These are phyloP conservation scores for Lotus japonicus DNA, from an alignment of 306 rosid species.

Conservation along the genomic window DNA sequence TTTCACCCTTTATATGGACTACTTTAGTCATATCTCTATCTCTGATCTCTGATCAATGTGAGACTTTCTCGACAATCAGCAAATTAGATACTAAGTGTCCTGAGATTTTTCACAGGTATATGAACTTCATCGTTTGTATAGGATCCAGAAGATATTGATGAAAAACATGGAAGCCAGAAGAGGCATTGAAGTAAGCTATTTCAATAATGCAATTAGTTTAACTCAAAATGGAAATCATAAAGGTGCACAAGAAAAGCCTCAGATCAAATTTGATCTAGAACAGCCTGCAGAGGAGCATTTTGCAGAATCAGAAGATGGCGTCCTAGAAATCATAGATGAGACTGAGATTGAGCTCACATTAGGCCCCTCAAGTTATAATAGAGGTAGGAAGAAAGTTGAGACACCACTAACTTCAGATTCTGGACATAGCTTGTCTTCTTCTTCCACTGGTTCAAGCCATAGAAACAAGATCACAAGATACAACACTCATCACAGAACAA, in stretches of 20 bases:
- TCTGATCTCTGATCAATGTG: too few species aligned
- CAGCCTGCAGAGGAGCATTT: constrained; percentile 44
- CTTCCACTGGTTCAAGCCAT: constrained; percentile 77
- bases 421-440: constrained; percentile 70
- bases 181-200: constrained; percentile 31
- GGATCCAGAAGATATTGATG: constrained; percentile 75
- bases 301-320: constrained; percentile 42
- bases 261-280: constrained; percentile 56
- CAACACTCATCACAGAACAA: not conserved
- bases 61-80: too few species aligned
- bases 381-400: constrained; percentile 46
- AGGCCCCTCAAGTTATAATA: constrained; percentile 74
- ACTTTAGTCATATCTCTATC: too few species aligned
- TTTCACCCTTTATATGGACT: too few species aligned
- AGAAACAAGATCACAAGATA: constrained; percentile 40
- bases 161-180: constrained; percentile 40
- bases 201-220: constrained; percentile 39
- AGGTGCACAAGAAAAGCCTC: constrained; percentile 26
- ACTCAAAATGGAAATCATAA: constrained; percentile 36
- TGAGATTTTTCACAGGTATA: constrained; percentile 41
- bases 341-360: constrained; percentile 76
- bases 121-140: constrained; percentile 88
- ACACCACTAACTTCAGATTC: constrained; percentile 62
- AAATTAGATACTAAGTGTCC: not conserved
- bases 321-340: constrained; percentile 59